Evolutionary conservation across 2,329 filamentous ascomycete genomes (phyloP), one percentile per base, ranked within the genome.

Genomic region (Cercospora sesami): DNA sequence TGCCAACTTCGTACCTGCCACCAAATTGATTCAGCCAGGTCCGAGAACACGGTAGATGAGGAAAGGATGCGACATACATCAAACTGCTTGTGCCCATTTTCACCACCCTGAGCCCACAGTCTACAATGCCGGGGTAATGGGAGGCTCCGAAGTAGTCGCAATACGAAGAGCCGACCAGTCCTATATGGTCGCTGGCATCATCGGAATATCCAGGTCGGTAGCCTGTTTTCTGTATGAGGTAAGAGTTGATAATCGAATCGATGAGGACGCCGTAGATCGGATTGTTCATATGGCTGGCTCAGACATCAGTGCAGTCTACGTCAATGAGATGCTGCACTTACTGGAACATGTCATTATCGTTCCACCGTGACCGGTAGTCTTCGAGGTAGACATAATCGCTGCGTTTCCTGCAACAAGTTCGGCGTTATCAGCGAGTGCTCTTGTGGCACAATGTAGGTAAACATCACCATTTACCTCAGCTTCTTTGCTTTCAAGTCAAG

Each of bases 331-430:
- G 12, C 6, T 21, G 21, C 9, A 55, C 61, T 23, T 3, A 63
- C 61, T 92, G 86, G 80, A 95, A 97, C 91, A 96, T 95, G 82
- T 97, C 93, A 78, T 96, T 96, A 80, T 97, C 93, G 78, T 88
- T 89, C 93, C 94, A 97, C 87, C 94, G 82, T 68, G 93, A 96
- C 66, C 93, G 86, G 78, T 96, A 96, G 72, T 95, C 91, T 30
- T 94, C 85, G 51, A 89, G 83, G 78, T 90, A 96, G 59, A 85
- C 84, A 80, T 97, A 97, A 80, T 97, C 92, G 45, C 82, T 81
- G 69, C 92, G 86, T 58, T 81, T 85, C 59, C 73, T 62, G 26
- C 33, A n/a, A n/a, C 28, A 9, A 6, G 8, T 0, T 1, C 5
- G 30, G 23, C 55, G 6, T 16, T n/a, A 12, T 53, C 23, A 53